Conservation (phyloP, 495 filamentous ascomycete genomes). For the Ascodesmis nigricans region DNA sequence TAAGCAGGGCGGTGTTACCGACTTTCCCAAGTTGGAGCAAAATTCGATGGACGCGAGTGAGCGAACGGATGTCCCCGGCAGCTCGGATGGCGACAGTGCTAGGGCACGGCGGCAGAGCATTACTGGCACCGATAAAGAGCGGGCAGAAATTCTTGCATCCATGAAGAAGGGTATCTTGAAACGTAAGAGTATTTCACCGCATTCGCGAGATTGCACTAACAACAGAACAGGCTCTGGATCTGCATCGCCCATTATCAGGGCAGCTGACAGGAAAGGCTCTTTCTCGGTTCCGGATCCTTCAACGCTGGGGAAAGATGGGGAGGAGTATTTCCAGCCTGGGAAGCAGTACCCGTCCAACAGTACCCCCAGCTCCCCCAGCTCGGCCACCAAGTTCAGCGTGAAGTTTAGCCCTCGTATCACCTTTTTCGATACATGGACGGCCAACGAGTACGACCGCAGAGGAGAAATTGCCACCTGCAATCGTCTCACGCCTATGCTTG, state of each 20-base stretch:
- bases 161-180: constrained; percentile 91
- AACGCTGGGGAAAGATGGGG: constrained; percentile 42
- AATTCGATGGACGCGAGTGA: constrained; percentile 39
- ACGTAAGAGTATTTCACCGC: constrained; percentile 32
- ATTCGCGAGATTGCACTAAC: constrained; percentile 23
- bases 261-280: no score
- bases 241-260: constrained; percentile 41
- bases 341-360: constrained; percentile 41
- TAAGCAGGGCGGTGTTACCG: constrained; percentile 50
- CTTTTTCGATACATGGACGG: constrained; percentile 91
- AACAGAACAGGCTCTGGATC: constrained; percentile 37
- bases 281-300: no score
- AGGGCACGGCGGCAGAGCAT: constrained; percentile 54
- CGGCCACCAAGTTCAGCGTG: constrained; percentile 41
- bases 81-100: constrained; percentile 36
- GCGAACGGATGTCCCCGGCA: constrained; percentile 27
- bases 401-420: constrained; percentile 83
- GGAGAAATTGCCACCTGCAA: constrained; percentile 98
- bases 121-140: constrained; percentile 70
- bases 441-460: constrained; percentile 82
- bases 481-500: constrained; percentile 83
- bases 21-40: constrained; percentile 68
- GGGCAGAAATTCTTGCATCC: constrained; percentile 71
- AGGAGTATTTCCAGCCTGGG: constrained; percentile 67
- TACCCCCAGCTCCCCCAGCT: constrained; percentile 51